Base-by-base conservation (phyloP, 441 rosid species). In the Euphorbia schlechtendalii region DNA sequence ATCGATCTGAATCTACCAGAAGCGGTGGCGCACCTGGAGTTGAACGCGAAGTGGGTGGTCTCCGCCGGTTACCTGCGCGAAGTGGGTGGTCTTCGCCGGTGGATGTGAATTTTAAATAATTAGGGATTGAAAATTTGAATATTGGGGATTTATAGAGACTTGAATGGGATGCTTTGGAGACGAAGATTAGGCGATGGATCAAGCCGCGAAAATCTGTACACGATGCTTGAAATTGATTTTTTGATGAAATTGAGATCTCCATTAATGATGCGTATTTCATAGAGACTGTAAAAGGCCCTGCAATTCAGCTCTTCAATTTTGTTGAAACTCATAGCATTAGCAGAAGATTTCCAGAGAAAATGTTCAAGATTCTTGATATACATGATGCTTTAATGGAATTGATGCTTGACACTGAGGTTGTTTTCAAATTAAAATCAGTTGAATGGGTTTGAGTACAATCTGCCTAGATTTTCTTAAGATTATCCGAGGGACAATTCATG, bases 401-500 rank as follows among this genome's bases (percentile, higher is more conserved):
- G 65, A 79, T 81, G 46, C 86, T 84, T 0, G 83, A 82, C 71
- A 73, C 49, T 74, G 74, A 18, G 54, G 76, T 20, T 77, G 83
- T 76, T 69, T 90, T 67, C 74, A 78, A 75, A 48, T 78, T 11
- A 75, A 90, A 77, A 75, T 78, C 57, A 25, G 77, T 28, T 73
- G 82, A 5, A 74, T 84, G 64, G 64, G 78, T 13, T 74, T 79
- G 64, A 73, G 90, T 66, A 56, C 91, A 8, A 85, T 96, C 96
- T 0, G 81, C 83, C 0, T 96, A 88, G 90, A 90, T 90, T 72
- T 58, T 83, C 46, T 84, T 96, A 10, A 73, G 96, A 68, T 71
- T 88, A 48, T 90, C 83, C 5, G 96, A 90, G 72, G 96, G 93
- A n/a, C n/a, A n/a, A n/a, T n/a, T n/a, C n/a, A n/a, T n/a, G n/a